A percentile compares a stretch with the other conserved stretches of the same genome.
Evolutionary conservation across 129 eudicot species (phyloP).

Genomic region (Tagetes erecta): DNA sequence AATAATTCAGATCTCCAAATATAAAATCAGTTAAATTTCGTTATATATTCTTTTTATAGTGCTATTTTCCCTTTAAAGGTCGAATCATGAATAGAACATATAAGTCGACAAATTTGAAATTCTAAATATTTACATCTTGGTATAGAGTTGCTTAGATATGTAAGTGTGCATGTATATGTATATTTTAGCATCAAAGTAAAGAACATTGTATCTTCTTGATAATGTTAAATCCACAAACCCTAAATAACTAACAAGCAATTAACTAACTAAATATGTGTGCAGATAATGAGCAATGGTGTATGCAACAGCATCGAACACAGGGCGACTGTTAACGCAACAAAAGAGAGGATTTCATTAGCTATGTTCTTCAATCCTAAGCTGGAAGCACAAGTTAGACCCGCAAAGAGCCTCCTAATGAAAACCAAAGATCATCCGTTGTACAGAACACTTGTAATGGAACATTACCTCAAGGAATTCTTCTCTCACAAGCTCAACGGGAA

Average conservation of each 20-base stretch:
- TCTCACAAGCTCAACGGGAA: slow-evolving; percentile 42
- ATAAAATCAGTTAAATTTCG: too few relatives aligned
- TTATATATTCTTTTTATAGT: too few relatives aligned
- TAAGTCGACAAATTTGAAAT: too few relatives aligned
- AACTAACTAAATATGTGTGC: background rate
- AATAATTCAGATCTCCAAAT: too few relatives aligned
- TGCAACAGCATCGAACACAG: slow-evolving; percentile 51
- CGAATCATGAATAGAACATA: too few relatives aligned
- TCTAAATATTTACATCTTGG: too few relatives aligned
- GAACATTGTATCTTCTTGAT: too few relatives aligned
- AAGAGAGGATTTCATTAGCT: slow-evolving; percentile 39
- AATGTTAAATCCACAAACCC: background rate
- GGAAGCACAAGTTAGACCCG: slow-evolving; percentile 43
- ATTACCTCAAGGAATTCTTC: slow-evolving; percentile 45
- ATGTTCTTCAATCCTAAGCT: slow-evolving; percentile 49
- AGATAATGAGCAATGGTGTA: slow-evolving; percentile 47
- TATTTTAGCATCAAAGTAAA: too few relatives aligned
- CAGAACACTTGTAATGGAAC: slow-evolving; percentile 33
- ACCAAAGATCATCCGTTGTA: slow-evolving; percentile 33
- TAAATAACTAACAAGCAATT: background rate
- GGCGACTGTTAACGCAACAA: slow-evolving; percentile 34
- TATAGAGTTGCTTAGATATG: too few relatives aligned
- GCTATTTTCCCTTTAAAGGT: too few relatives aligned
- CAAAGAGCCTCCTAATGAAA: slow-evolving; percentile 33
- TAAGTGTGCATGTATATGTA: too few relatives aligned